These are phyloP conservation scores for Oligophagozyma castellii DNA, from an alignment of 1,139 yeast genomes.

Conservation along the genomic window DNA sequence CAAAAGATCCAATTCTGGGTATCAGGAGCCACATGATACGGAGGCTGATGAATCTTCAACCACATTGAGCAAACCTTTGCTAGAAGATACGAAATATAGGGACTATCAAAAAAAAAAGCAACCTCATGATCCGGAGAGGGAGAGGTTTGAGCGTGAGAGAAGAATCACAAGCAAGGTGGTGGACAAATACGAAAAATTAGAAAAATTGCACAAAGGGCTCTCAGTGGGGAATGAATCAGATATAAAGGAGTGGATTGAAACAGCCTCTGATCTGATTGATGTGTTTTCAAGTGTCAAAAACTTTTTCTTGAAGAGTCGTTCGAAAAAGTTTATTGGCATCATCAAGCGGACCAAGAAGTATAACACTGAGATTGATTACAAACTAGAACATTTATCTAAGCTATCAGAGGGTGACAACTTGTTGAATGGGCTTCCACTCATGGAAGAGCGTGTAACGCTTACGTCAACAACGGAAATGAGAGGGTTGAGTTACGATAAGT, in stretches of 20 bases:
- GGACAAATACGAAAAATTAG: slow-evolving; percentile 51
- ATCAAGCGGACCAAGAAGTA: slow-evolving; percentile 47
- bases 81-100: slow-evolving; percentile 25
- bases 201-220: slow-evolving; percentile 42
- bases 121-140: slow-evolving; percentile 38
- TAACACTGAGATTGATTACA: slow-evolving; percentile 55
- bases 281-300: slow-evolving; percentile 63
- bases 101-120: slow-evolving; percentile 21
- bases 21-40: slow-evolving; percentile 1
- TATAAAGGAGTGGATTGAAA: slow-evolving; percentile 66
- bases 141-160: slow-evolving; percentile 43
- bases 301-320: slow-evolving; percentile 67
- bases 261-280: slow-evolving; percentile 72
- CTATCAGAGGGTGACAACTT: slow-evolving; percentile 48
- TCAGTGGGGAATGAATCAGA: slow-evolving; percentile 46
- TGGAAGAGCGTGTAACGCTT: slow-evolving; percentile 29
- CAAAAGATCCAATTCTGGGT: slow-evolving; percentile 12
- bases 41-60: slow-evolving; percentile 10
- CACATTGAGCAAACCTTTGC: slow-evolving; percentile 24
- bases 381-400: slow-evolving; percentile 52
- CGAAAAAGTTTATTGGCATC: slow-evolving; percentile 55
- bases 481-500: slow-evolving; percentile 60
- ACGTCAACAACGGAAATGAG: slow-evolving; percentile 41
- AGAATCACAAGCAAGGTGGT: slow-evolving; percentile 47
- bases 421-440: slow-evolving; percentile 22